Evolutionary conservation across 768 basidiomycete species (phyloP).

Genomic region (Leccinellum luteum): DNA sequence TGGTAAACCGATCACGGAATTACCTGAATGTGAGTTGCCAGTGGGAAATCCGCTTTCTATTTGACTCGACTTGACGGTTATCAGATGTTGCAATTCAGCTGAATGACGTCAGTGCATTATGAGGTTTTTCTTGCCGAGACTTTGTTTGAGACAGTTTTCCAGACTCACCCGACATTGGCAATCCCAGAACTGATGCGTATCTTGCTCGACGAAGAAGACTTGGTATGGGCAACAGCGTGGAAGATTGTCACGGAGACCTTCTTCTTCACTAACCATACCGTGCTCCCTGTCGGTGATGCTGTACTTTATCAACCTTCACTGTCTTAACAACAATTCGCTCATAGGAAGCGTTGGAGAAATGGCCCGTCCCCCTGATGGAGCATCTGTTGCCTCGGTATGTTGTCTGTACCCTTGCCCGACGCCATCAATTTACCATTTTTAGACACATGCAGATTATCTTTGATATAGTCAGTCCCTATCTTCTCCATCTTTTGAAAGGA

Average conservation of each 20-base stretch:
- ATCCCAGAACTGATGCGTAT: conserved; percentile 95
- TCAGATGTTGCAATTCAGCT: conserved; percentile 88
- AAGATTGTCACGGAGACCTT: conserved; percentile 84
- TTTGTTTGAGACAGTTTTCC: conserved; percentile 4
- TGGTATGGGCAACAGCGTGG: conserved; percentile 86
- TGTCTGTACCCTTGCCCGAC: conserved; percentile 2
- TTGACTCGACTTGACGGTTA: conserved; percentile 10
- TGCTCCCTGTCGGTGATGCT: conserved; percentile 67
- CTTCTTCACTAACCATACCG: conserved; percentile 96
- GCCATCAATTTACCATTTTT: not conserved
- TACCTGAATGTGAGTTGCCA: conserved; percentile 70
- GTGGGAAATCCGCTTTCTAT: not conserved
- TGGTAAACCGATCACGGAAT: conserved; percentile 71
- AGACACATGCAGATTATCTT: conserved; percentile 91
- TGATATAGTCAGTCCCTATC: conserved; percentile 64
- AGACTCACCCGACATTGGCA: conserved; percentile 95
- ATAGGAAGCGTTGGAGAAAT: conserved; percentile 85
- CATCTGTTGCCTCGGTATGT: conserved; percentile 74
- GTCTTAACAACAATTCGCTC: not conserved
- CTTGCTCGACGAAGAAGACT: conserved; percentile 87
- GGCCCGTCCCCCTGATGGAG: conserved; percentile 86
- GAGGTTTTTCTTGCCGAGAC: not conserved
- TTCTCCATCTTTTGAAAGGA: not conserved
- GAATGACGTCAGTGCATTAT: conserved; percentile 64
- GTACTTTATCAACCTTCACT: not conserved